phyloP scores from a whole-genome alignment of 805 yeast genomes.

The Hanseniaspora hatyaiensis region DNA sequence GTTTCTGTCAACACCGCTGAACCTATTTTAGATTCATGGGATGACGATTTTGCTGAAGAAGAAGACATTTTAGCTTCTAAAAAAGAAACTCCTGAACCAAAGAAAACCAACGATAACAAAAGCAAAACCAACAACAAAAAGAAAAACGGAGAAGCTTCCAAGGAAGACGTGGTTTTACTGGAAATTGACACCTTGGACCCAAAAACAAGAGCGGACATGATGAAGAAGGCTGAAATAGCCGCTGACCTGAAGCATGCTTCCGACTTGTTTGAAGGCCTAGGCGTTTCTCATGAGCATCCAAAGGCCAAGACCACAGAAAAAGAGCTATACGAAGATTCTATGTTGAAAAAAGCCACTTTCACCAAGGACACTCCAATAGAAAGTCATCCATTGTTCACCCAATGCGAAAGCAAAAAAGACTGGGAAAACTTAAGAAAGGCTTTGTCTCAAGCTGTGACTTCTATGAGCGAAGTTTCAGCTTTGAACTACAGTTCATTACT shows the following conservation, averaged over 20 bases:
- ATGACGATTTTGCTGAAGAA: conserved; percentile 46
- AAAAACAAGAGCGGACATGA: conserved; percentile 58
- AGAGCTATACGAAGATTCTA: conserved; percentile 29
- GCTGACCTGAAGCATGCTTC: conserved; percentile 90
- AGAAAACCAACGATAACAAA: conserved; percentile 22
- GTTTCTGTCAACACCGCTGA: conserved; percentile 43
- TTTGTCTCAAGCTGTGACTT: conserved; percentile 47
- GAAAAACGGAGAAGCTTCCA: conserved; percentile 31
- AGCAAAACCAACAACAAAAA: conserved; percentile 27
- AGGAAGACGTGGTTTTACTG: conserved; percentile 33
- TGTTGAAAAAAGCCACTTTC: conserved; percentile 23
- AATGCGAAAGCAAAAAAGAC: conserved; percentile 69
- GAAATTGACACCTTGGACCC: conserved; percentile 64
- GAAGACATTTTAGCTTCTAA: conserved; percentile 53
- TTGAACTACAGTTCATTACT: conserved; percentile 62
- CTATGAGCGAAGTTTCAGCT: conserved; percentile 48
- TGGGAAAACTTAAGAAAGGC: conserved; percentile 68
- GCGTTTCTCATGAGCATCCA: conserved; percentile 42
- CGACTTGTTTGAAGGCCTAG: conserved; percentile 68
- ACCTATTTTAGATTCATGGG: conserved; percentile 62
- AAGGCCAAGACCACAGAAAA: conserved; percentile 32
- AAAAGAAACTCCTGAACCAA: conserved; percentile 57
- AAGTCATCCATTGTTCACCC: conserved; percentile 63
- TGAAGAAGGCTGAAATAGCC: conserved; percentile 67
- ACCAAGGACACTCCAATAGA: conserved; percentile 47